phyloP scores from a whole-genome alignment of 805 yeast genomes.

The Cephaloascus albidus region DNA sequence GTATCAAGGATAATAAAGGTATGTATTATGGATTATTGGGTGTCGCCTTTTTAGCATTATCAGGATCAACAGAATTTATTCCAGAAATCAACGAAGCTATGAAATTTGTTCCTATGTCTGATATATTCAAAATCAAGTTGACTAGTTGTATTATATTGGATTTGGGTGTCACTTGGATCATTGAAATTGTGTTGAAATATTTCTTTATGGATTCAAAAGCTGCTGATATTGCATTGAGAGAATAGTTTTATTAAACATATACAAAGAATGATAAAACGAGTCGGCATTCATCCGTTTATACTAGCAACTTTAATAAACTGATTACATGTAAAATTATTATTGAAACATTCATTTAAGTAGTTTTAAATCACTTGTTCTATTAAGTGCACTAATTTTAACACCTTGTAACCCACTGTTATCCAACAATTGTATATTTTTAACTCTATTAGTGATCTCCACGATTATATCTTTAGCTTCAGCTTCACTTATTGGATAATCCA shows the following conservation, averaged over 20 bases:
- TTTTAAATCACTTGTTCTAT: too few species aligned
- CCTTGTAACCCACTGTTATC: neutral
- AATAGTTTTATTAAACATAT: slow-evolving; percentile 4
- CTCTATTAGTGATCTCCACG: slow-evolving; percentile 5
- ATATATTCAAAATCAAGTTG: slow-evolving; percentile 65
- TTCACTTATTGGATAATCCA: slow-evolving; percentile 16
- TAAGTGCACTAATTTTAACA: slow-evolving; percentile 11
- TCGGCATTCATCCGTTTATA: too few species aligned
- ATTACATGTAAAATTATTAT: too few species aligned
- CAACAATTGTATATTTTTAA: neutral
- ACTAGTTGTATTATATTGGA: slow-evolving; percentile 69
- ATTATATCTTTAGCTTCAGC: slow-evolving; percentile 21
- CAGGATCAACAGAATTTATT: slow-evolving; percentile 89
- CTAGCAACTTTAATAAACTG: too few species aligned
- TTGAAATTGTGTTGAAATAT: slow-evolving; percentile 74
- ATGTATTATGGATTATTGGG: slow-evolving; percentile 95
- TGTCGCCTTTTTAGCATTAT: slow-evolving; percentile 78
- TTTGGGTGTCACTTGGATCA: slow-evolving; percentile 63
- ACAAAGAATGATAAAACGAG: too few species aligned
- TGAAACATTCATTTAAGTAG: too few species aligned
- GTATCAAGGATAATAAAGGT: slow-evolving; percentile 83
- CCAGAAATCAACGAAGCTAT: slow-evolving; percentile 92
- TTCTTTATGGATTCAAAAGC: slow-evolving; percentile 88
- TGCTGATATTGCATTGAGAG: slow-evolving; percentile 72
- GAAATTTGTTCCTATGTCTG: slow-evolving; percentile 82